These are phyloP conservation scores for Penicillium sp. DNA, from an alignment of 2,329 filamentous ascomycete genomes.

Conservation along the genomic window DNA sequence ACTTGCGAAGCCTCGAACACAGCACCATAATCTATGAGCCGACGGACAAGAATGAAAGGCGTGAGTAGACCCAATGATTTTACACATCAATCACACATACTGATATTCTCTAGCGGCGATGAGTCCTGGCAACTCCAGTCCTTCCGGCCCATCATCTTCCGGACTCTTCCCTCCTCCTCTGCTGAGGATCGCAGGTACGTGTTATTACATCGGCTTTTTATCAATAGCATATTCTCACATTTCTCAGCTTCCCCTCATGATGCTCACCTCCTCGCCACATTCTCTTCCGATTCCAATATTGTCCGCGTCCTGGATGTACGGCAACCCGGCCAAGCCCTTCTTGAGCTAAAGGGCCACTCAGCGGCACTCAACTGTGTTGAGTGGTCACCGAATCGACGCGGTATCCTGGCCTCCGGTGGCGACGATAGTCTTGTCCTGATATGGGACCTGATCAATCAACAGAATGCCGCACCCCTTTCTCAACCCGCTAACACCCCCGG, in stretches of 20 bases:
- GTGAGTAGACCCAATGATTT: constrained; percentile 50
- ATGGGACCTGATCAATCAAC: constrained; percentile 85
- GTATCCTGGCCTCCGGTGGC: constrained; percentile 85
- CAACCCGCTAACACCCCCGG: constrained; percentile 35
- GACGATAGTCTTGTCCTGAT: constrained; percentile 91
- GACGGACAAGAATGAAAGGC: constrained; percentile 75
- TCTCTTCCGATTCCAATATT: constrained; percentile 87
- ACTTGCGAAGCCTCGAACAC: constrained; percentile 92
- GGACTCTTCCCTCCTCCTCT: constrained; percentile 62
- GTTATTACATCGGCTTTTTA: background rate
- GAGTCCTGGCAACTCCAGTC: constrained; percentile 64
- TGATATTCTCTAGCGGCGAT: constrained; percentile 40
- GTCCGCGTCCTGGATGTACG: constrained; percentile 95
- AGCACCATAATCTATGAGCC: constrained; percentile 99
- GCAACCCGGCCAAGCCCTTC: constrained; percentile 90
- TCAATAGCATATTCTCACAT: constrained; percentile 11
- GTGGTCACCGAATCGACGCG: constrained; percentile 87
- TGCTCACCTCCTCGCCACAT: constrained; percentile 93
- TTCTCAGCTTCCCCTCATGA: constrained; percentile 83
- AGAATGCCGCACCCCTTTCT: constrained; percentile 52
- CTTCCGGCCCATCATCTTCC: constrained; percentile 67
- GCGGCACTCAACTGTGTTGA: constrained; percentile 90
- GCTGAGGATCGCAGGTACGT: constrained; percentile 48
- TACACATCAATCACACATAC: background rate
- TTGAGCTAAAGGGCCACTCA: constrained; percentile 88